phyloP scores from a whole-genome alignment of 2,329 filamentous ascomycete species.

The Madurella mycetomatis region DNA sequence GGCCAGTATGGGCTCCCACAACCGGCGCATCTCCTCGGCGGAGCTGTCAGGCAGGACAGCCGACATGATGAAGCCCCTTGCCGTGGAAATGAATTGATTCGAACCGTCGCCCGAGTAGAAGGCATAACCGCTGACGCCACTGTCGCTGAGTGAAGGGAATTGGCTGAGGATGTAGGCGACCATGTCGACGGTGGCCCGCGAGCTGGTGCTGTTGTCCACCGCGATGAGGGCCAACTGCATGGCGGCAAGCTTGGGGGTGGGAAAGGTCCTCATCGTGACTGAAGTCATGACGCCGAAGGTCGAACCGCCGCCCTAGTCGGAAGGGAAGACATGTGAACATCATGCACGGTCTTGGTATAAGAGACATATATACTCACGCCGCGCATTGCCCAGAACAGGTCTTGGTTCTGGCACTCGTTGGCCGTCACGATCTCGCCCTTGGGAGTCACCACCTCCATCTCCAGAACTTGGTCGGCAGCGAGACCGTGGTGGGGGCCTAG shows the following conservation, averaged over 20 bases:
- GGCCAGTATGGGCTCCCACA: conserved; percentile 35
- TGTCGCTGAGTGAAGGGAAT: conserved; percentile 44
- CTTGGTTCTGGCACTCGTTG: conserved; percentile 40
- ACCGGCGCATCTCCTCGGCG: conserved; percentile 21
- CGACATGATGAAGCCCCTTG: conserved; percentile 34
- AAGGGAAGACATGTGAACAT: not conserved
- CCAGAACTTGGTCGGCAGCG: conserved; percentile 45
- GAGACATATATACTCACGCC: conserved; percentile 40
- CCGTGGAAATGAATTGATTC: conserved; percentile 36
- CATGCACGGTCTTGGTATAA: not conserved
- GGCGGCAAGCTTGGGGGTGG: conserved; percentile 39
- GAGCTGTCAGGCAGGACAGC: conserved; percentile 37
- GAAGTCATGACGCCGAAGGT: conserved; percentile 48
- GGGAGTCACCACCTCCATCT: conserved; percentile 44
- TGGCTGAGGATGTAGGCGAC: conserved; percentile 43
- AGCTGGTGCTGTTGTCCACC: conserved; percentile 31
- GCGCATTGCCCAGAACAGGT: conserved; percentile 53
- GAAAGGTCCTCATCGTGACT: conserved; percentile 46
- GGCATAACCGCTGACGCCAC: conserved; percentile 48
- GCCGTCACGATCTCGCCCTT: conserved; percentile 40
- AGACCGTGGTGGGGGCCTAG: conserved; percentile 41
- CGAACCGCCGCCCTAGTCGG: conserved; percentile 46
- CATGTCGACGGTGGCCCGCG: conserved; percentile 38
- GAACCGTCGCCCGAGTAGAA: conserved; percentile 36
- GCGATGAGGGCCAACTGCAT: conserved; percentile 35